Base-by-base conservation (phyloP, 495 filamentous ascomycete genomes). In the Penicillium manginii region DNA sequence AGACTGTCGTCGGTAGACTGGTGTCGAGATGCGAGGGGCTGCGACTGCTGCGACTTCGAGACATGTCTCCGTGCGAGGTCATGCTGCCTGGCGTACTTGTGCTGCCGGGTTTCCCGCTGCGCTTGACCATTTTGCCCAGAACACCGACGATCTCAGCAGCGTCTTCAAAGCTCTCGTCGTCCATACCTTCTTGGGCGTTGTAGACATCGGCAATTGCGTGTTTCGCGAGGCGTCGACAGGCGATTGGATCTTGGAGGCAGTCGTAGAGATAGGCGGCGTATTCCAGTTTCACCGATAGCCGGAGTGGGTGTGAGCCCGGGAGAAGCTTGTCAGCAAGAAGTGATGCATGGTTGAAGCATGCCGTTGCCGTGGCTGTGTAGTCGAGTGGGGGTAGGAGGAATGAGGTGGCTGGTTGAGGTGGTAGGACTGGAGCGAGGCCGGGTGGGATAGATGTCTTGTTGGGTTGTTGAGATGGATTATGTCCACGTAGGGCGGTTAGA, bases 251-350 rank as follows among this genome's bases (percentile, higher is more conserved):
- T 64, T 94, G 90, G 8, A 92, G 80, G 65, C 93, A 97, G 67
- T 98, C 94, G 78, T 94, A 96, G 4, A 96, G 79, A 67, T 97
- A 98, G 2, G 93, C 94, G n/a, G 88, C 84, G 69, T 92, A 94
- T 73, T 98, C 94, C 11, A 96, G 87, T 59, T 96, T 96, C 15
- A 97, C 89, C 0, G 91, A 94, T 0, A 98, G 81, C 2, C 94
- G 89, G 15, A 98, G 81, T 1, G 94, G 94, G 60, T 98, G 91
- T 0, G 90, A 92, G 31, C 92, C 92, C 57, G 92, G 90, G 17
- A 98, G 81, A 10, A 91, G 77, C 12, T 74, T 68, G 26, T 91
- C 88, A 4, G 93, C 91, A 5, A 93, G 81, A n/a, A 81, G 71
- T 12, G 87, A 78, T 3, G 91, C 91, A 58, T 92, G 86, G 31